Evolutionary conservation across 495 filamentous ascomycete genomes (phyloP).

Genomic region (Evernia prunastri): DNA sequence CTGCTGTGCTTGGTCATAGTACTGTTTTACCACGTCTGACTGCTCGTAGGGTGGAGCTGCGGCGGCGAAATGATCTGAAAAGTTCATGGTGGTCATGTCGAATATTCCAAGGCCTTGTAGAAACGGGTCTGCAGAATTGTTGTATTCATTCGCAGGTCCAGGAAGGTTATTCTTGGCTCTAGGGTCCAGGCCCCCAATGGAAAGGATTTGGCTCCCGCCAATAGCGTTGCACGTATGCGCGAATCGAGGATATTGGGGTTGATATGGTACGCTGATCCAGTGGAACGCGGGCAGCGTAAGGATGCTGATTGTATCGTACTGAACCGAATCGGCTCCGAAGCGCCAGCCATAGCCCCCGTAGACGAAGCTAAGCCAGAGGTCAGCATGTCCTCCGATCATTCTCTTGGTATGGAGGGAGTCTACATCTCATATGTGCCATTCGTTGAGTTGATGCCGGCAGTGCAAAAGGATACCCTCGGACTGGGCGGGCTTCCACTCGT

Average conservation of each 20-base stretch:
- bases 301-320: slow-evolving; percentile 25
- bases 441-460: slow-evolving; percentile 11
- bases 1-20: slow-evolving; percentile 7
- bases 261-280: slow-evolving; percentile 32
- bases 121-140: slow-evolving; percentile 16
- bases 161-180: neutral
- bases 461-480: slow-evolving; percentile 9
- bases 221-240: slow-evolving; percentile 17
- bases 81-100: slow-evolving; percentile 21
- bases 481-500: slow-evolving; percentile 19
- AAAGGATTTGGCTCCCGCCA: slow-evolving; percentile 19
- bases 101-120: slow-evolving; percentile 23
- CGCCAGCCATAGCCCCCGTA: slow-evolving; percentile 9
- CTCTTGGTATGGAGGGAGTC: neutral
- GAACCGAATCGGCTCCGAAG: neutral
- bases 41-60: slow-evolving; percentile 17
- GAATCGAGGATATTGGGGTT: slow-evolving; percentile 11
- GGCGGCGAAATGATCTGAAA: slow-evolving; percentile 17
- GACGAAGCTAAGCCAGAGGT: slow-evolving; percentile 10
- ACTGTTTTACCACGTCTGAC: slow-evolving; percentile 18
- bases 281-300: slow-evolving; percentile 41
- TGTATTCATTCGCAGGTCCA: neutral
- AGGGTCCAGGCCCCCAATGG: slow-evolving; percentile 18
- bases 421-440: slow-evolving; percentile 22
- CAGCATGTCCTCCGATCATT: neutral